phyloP scores from a whole-genome alignment of 495 filamentous ascomycete genomes.

The Geopyxis carbonaria region DNA sequence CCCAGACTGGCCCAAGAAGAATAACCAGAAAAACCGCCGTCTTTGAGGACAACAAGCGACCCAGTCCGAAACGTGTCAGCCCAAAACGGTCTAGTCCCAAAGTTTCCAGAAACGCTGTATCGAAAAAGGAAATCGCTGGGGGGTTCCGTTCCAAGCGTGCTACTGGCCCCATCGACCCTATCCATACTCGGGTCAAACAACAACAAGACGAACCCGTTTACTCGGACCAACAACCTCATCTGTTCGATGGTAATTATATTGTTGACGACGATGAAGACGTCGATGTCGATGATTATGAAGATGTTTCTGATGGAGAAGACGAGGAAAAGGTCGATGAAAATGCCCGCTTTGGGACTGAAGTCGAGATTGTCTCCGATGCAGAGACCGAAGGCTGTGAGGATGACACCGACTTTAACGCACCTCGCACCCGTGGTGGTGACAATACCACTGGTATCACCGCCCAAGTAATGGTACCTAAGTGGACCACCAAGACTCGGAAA shows the following conservation, averaged over 20 bases:
- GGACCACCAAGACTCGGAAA: conserved; percentile 18
- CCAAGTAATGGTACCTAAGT: conserved; percentile 20
- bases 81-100: conserved; percentile 19
- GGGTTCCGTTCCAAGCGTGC: background rate
- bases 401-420: conserved; percentile 10
- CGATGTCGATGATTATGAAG: conserved; percentile 21
- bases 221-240: conserved; percentile 22
- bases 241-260: conserved; percentile 21
- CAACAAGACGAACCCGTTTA: conserved; percentile 17
- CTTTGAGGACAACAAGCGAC: conserved; percentile 42
- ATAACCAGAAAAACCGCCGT: conserved; percentile 43
- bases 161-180: conserved; percentile 11
- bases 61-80: conserved; percentile 18
- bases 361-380: conserved; percentile 19
- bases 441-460: conserved; percentile 23
- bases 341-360: conserved; percentile 4
- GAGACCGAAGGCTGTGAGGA: conserved; percentile 21
- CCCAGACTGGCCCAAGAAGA: conserved; percentile 29
- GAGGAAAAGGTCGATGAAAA: conserved; percentile 8
- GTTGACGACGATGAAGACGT: conserved; percentile 23
- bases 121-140: conserved; percentile 6
- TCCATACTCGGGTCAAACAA: conserved; percentile 18
- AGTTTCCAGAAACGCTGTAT: conserved; percentile 20
- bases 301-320: conserved; percentile 14
- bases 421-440: conserved; percentile 13